Evolutionary conservation across 2,329 filamentous ascomycete species (phyloP).

Genomic region (Thielaviopsis ethacetica): DNA sequence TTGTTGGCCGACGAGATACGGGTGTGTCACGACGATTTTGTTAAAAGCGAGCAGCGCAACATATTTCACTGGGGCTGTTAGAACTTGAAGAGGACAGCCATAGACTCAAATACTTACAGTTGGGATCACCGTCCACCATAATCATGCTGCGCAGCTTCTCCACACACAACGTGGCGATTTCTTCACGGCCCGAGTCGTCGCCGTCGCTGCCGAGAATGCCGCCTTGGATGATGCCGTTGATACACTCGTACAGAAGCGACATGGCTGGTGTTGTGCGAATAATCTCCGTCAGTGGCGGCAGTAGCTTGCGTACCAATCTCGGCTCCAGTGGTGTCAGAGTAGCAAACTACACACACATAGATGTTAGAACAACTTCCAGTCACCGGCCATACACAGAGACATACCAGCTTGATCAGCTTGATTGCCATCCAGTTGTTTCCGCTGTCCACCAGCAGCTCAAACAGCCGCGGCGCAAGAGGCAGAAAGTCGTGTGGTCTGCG

Average conservation of each 20-base stretch:
- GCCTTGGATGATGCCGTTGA: constrained; percentile 94
- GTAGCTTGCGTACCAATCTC: constrained; percentile 73
- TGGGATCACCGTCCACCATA: constrained; percentile 81
- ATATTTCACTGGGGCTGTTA: constrained; percentile 61
- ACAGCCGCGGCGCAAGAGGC: constrained; percentile 76
- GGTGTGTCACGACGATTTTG: constrained; percentile 79
- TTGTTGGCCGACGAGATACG: constrained; percentile 75
- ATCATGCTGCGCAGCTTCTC: constrained; percentile 90
- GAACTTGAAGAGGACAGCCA: background rate
- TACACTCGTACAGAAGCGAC: constrained; percentile 97
- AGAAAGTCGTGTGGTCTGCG: constrained; percentile 85
- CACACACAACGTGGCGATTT: constrained; percentile 83
- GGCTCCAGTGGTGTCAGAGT: constrained; percentile 86
- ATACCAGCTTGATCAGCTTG: constrained; percentile 88
- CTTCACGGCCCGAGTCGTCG: constrained; percentile 66
- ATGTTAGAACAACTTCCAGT: background rate
- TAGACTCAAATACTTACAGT: constrained; percentile 42
- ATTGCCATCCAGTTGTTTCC: constrained; percentile 99
- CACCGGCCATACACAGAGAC: constrained; percentile 17
- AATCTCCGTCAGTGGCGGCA: constrained; percentile 80
- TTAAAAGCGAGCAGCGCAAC: constrained; percentile 91
- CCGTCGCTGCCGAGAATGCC: constrained; percentile 77
- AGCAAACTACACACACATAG: constrained; percentile 50
- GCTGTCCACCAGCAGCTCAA: constrained; percentile 79
- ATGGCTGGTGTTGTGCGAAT: constrained; percentile 92